Conservation (phyloP, 306 rosid genomes). For the Spatholobus suberectus region DNA sequence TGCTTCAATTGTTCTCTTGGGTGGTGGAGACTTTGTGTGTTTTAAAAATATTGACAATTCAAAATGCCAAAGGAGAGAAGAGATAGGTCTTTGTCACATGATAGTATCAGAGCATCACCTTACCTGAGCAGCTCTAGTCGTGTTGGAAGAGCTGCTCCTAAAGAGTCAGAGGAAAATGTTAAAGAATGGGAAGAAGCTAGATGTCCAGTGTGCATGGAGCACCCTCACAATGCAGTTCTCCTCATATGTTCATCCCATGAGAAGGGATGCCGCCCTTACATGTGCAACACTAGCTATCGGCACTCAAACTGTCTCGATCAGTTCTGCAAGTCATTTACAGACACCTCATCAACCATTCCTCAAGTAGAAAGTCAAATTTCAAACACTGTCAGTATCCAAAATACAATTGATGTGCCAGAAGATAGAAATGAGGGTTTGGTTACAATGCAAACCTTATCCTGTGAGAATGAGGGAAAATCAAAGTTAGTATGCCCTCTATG, state of each 20-base stretch:
- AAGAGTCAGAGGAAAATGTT: constrained; percentile 65
- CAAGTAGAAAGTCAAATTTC: constrained; percentile 57
- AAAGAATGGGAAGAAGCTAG: constrained; percentile 98
- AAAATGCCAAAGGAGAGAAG: constrained; percentile 96
- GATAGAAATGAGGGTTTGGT: constrained; percentile 62
- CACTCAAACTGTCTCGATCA: constrained; percentile 98
- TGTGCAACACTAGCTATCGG: constrained; percentile 98
- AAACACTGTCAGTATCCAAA: constrained; percentile 22
- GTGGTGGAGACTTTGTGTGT: constrained; percentile 33
- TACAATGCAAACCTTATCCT: constrained; percentile 54
- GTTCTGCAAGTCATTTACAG: constrained; percentile 84
- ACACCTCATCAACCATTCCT: constrained; percentile 49
- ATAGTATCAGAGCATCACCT: constrained; percentile 77
- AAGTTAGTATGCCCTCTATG: constrained; percentile 92
- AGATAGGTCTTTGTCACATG: constrained; percentile 80
- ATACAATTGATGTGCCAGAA: constrained; percentile 54
- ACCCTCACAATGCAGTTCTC: constrained; percentile 96
- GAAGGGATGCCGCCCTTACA: constrained; percentile 96
- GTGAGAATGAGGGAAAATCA: constrained; percentile 63
- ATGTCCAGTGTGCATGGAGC: constrained; percentile 99
- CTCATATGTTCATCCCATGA: constrained; percentile 91
- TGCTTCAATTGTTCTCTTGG: constrained; percentile 23
- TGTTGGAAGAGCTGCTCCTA: constrained; percentile 45
- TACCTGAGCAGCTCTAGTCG: constrained; percentile 81
- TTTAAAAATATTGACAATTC: constrained; percentile 34